Evolutionary conservation across 2,329 filamentous ascomycete species (phyloP).

Genomic region (Diplodia mutila): DNA sequence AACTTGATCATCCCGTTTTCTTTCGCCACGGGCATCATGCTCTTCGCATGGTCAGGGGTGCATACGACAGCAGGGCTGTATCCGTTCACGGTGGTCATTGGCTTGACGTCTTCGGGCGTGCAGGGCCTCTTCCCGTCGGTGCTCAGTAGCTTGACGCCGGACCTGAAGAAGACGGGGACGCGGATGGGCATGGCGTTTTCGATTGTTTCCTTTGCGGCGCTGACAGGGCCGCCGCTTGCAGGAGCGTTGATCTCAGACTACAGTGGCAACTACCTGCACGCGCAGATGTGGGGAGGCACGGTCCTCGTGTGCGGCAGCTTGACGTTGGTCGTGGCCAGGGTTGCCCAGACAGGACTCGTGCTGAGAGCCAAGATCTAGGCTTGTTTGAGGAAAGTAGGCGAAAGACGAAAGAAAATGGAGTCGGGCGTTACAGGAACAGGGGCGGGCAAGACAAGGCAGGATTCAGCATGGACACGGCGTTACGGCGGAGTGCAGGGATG

Average conservation of each 20-base stretch:
- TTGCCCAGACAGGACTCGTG: conserved; percentile 38
- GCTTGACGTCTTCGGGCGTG: conserved; percentile 36
- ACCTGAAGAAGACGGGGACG: conserved; percentile 40
- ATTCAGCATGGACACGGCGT: not conserved
- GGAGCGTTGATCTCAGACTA: conserved; percentile 39
- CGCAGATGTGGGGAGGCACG: conserved; percentile 36
- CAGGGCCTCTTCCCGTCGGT: conserved; percentile 30
- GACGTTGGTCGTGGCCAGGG: conserved; percentile 36
- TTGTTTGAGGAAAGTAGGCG: not conserved
- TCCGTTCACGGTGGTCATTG: conserved; percentile 39
- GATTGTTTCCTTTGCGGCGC: conserved; percentile 40
- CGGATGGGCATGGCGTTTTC: conserved; percentile 45
- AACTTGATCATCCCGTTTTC: conserved; percentile 26
- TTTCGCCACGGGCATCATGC: conserved; percentile 20
- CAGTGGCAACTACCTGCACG: conserved; percentile 37
- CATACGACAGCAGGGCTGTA: conserved; percentile 35
- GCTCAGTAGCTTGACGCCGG: conserved; percentile 32
- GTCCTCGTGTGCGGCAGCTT: conserved; percentile 37
- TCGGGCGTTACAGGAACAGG: not conserved
- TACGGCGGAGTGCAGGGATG: not conserved
- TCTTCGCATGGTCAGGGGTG: conserved; percentile 39
- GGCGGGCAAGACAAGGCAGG: not conserved
- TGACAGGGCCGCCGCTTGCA: conserved; percentile 42
- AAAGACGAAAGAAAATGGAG: not conserved
- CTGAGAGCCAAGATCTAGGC: conserved; percentile 36